Conservation (phyloP, 495 filamentous ascomycete genomes). For the Talaromyces stipitatus region DNA sequence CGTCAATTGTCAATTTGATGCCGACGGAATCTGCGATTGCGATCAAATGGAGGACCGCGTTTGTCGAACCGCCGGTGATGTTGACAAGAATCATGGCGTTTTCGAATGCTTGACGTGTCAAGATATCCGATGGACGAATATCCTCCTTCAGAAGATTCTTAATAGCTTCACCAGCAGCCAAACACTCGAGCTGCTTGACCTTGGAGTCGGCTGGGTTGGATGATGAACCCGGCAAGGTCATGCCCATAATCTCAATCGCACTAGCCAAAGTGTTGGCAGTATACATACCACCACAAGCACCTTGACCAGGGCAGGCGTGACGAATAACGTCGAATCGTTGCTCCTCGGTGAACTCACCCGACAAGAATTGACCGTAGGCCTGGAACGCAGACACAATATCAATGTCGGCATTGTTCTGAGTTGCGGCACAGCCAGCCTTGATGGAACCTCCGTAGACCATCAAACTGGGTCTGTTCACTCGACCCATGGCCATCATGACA, state of each 20-base stretch:
- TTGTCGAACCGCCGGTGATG: constrained; percentile 93
- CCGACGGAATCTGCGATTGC: constrained; percentile 93
- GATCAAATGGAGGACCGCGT: constrained; percentile 93
- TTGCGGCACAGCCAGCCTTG: constrained; percentile 74
- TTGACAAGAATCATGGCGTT: constrained; percentile 94
- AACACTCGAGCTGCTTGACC: constrained; percentile 80
- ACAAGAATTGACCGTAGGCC: constrained; percentile 90
- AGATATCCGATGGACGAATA: constrained; percentile 80
- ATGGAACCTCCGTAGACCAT: constrained; percentile 98
- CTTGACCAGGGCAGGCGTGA: constrained; percentile 85
- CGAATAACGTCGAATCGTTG: constrained; percentile 90
- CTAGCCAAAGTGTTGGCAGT: constrained; percentile 98
- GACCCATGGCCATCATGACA: constrained; percentile 95
- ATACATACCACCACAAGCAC: constrained; percentile 98
- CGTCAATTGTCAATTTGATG: constrained; percentile 89
- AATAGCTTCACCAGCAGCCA: constrained; percentile 77
- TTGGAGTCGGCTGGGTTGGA: constrained; percentile 85
- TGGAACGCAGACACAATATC: constrained; percentile 98
- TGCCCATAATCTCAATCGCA: constrained; percentile 93
- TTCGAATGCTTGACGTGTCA: constrained; percentile 89
- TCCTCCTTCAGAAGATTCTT: constrained; percentile 79
- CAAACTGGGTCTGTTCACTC: constrained; percentile 84
- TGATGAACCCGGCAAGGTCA: constrained; percentile 89
- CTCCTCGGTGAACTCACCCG: constrained; percentile 85
- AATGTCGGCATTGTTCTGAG: constrained; percentile 65